These are phyloP conservation scores for Geotrichum fermentans DNA, from an alignment of 1,139 yeast genomes.

Conservation along the genomic window DNA sequence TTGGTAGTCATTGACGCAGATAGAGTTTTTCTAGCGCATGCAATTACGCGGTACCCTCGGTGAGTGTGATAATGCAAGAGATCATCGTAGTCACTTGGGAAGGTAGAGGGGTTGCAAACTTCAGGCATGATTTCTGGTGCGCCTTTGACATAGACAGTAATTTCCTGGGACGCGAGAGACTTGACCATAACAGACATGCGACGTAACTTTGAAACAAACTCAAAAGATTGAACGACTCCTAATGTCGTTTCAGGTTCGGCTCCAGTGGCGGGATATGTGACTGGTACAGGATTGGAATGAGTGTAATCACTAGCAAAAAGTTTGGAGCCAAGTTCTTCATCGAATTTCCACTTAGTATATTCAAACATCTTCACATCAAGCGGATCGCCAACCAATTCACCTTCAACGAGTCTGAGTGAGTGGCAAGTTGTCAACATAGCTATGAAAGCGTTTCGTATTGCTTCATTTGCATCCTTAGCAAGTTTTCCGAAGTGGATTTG, in stretches of 20 bases:
- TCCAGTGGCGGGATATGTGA: conserved; percentile 35
- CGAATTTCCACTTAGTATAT: conserved; percentile 71
- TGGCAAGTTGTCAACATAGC: conserved; percentile 76
- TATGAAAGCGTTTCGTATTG: conserved; percentile 15
- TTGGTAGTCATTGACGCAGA: conserved; percentile 42
- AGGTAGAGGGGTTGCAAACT: conserved; percentile 62
- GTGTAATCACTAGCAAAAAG: conserved; percentile 39
- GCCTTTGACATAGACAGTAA: conserved; percentile 72
- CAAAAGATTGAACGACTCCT: conserved; percentile 69
- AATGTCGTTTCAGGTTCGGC: conserved; percentile 39
- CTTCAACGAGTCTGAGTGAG: conserved; percentile 73
- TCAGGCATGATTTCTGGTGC: conserved; percentile 94
- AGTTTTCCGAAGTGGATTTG: conserved; percentile 7
- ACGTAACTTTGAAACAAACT: conserved; percentile 76
- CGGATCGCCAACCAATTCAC: conserved; percentile 86
- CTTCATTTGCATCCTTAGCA: conserved; percentile 15
- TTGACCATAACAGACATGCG: conserved; percentile 82
- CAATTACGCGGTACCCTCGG: conserved; percentile 90
- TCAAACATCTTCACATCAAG: conserved; percentile 89
- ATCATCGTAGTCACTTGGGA: conserved; percentile 73
- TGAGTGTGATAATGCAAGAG: conserved; percentile 81
- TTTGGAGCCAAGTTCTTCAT: conserved; percentile 53
- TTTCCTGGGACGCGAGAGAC: conserved; percentile 33
- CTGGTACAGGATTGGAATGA: conserved; percentile 28
- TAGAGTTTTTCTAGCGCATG: conserved; percentile 70